Conservation (phyloP, 192 early-diverging fungal species). For the Backusella westeae region DNA sequence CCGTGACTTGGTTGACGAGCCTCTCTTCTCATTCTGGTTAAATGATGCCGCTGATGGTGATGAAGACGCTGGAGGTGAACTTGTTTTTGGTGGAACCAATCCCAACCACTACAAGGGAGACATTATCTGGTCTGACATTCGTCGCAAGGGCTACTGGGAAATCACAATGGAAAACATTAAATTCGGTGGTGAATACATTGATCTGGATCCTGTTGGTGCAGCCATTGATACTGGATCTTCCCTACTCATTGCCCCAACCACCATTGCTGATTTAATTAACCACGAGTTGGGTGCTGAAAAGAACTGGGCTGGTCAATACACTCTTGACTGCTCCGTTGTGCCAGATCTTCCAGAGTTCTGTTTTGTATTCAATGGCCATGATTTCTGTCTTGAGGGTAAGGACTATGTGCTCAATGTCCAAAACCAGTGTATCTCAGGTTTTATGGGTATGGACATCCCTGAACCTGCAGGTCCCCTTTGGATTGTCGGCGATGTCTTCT, state of each 20-base stretch:
- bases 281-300: constrained; percentile 89
- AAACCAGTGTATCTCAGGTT: constrained; percentile 71
- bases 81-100: constrained; percentile 88
- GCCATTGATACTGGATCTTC: constrained; percentile 94
- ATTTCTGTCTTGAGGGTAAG: constrained; percentile 53
- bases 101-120: constrained; percentile 69
- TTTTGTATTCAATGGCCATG: constrained; percentile 60
- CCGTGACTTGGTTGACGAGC: constrained; percentile 72
- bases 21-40: constrained; percentile 89
- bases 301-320: constrained; percentile 82
- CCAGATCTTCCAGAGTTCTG: constrained; percentile 78
- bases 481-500: constrained; percentile 84
- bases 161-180: constrained; percentile 78
- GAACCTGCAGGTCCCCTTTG: constrained; percentile 72
- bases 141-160: constrained; percentile 97
- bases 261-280: constrained; percentile 88
- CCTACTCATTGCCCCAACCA: constrained; percentile 75
- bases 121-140: constrained; percentile 79
- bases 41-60: constrained; percentile 65
- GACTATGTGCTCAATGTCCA: constrained; percentile 71
- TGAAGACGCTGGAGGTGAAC: constrained; percentile 70
- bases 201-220: constrained; percentile 64
- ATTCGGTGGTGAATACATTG: constrained; percentile 74
- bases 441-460: constrained; percentile 93
- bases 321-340: constrained; percentile 76